A percentile compares a stretch with the other conserved stretches of the same genome.
phyloP scores from a whole-genome alignment of 2,329 filamentous ascomycete species.

The Orbilia javanica region DNA sequence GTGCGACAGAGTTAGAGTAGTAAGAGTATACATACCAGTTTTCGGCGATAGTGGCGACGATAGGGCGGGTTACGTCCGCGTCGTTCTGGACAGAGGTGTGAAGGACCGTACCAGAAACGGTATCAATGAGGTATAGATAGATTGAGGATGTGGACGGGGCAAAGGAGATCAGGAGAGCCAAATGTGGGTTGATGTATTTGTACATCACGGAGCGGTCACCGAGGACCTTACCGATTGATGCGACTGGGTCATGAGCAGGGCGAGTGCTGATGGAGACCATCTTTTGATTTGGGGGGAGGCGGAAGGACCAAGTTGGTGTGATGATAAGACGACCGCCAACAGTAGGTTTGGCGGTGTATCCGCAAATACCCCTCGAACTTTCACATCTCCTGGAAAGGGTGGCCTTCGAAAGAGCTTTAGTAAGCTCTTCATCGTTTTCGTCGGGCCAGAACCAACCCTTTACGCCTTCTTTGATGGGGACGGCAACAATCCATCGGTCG shows the following conservation, averaged over 20 bases:
- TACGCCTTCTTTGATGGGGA: constrained; percentile 56
- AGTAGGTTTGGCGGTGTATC: constrained; percentile 41
- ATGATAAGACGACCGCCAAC: constrained; percentile 64
- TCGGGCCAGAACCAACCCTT: constrained; percentile 56
- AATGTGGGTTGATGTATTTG: constrained; percentile 92
- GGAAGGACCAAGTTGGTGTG: constrained; percentile 77
- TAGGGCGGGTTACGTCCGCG: constrained; percentile 79
- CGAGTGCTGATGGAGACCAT: constrained; percentile 77
- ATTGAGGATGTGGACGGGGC: constrained; percentile 73
- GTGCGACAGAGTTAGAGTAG: constrained; percentile 73
- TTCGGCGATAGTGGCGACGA: constrained; percentile 84
- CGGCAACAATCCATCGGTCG: constrained; percentile 59
- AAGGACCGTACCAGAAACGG: constrained; percentile 84
- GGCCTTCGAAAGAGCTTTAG: constrained; percentile 62
- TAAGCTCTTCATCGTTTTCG: constrained; percentile 61
- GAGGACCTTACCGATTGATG: constrained; percentile 93
- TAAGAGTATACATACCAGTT: constrained; percentile 96
- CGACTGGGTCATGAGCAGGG: constrained; percentile 84
- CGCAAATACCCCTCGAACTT: constrained; percentile 34
- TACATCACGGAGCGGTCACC: constrained; percentile 94
- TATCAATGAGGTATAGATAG: constrained; percentile 84
- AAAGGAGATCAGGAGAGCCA: constrained; percentile 74
- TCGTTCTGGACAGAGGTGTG: constrained; percentile 77
- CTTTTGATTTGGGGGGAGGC: constrained; percentile 74
- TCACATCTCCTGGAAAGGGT: constrained; percentile 48